Conservation (phyloP, 2,329 filamentous ascomycete genomes). For the Hypoxylon sp. region DNA sequence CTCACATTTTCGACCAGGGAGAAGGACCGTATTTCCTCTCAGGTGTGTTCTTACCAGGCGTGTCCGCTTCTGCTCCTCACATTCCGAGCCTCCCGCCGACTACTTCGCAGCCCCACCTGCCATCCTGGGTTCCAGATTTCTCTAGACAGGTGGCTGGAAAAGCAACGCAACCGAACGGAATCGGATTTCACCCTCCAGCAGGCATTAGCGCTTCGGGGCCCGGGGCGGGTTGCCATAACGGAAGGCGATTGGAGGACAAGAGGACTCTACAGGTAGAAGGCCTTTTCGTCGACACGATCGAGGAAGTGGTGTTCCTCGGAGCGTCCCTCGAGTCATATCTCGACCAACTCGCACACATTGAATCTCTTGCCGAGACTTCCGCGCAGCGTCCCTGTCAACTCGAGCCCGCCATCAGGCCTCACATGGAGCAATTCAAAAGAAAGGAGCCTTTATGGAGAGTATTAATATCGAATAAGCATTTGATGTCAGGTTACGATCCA, state of each 20-base stretch:
- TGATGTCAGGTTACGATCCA: constrained; percentile 17
- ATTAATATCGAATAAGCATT: constrained; percentile 11
- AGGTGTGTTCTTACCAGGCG: constrained; percentile 1
- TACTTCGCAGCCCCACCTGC: constrained; percentile 15
- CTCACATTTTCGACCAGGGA: constrained; percentile 19
- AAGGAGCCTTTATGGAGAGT: constrained; percentile 15
- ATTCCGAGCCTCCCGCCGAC: constrained; percentile 7
- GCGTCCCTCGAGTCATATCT: constrained; percentile 1
- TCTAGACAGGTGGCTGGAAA: constrained; percentile 11
- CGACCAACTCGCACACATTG: constrained; percentile 5
- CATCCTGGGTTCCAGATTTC: constrained; percentile 26
- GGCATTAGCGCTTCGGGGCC: constrained; percentile 12
- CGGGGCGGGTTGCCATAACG: constrained; percentile 14
- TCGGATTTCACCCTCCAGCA: constrained; percentile 16
- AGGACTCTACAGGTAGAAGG: constrained; percentile 25
- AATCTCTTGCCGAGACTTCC: constrained; percentile 4
- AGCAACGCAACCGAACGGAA: constrained; percentile 3
- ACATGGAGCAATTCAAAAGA: constrained; percentile 9
- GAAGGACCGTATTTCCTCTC: constrained; percentile 21
- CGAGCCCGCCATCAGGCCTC: not conserved
- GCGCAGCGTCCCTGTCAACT: constrained; percentile 4
- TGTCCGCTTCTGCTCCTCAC: constrained; percentile 15
- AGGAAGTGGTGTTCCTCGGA: constrained; percentile 20
- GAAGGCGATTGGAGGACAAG: constrained; percentile 8
- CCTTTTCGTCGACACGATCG: constrained; percentile 28